These are phyloP conservation scores for Suhomyces choctaworum DNA, from an alignment of 1,139 yeast species.

Conservation along the genomic window DNA sequence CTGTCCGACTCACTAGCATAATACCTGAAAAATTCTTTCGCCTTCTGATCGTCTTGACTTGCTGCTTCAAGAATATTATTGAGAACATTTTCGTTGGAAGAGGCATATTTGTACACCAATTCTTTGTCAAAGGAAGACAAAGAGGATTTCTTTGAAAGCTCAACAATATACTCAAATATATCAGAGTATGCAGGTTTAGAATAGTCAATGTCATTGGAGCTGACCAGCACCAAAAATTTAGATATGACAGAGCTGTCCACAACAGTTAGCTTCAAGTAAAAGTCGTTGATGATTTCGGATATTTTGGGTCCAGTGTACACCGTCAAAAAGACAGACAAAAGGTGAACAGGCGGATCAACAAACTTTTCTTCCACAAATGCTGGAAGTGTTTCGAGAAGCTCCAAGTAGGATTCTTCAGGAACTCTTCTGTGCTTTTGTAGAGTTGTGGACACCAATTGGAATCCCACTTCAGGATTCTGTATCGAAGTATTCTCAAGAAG, in stretches of 20 bases:
- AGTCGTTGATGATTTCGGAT: conserved; percentile 30
- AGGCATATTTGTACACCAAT: conserved; percentile 29
- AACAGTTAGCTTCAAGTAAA: conserved; percentile 29
- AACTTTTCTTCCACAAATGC: conserved; percentile 30
- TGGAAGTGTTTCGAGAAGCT: conserved; percentile 22
- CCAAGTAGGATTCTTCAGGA: background rate
- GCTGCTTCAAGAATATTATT: conserved; percentile 12
- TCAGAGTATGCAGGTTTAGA: conserved; percentile 11
- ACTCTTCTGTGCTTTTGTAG: conserved; percentile 1
- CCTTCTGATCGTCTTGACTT: background rate
- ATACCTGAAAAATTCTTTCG: conserved; percentile 2
- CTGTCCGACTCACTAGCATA: background rate
- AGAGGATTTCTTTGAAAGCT: conserved; percentile 12
- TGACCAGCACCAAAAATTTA: conserved; percentile 9
- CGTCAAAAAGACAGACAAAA: conserved; percentile 19
- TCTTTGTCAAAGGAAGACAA: conserved; percentile 13
- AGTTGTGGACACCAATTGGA: conserved; percentile 14
- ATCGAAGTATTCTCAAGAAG: conserved; percentile 18
- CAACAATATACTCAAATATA: conserved; percentile 12
- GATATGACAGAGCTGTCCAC: conserved; percentile 9
- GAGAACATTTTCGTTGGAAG: conserved; percentile 15
- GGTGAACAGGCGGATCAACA: conserved; percentile 24
- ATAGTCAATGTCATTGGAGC: conserved; percentile 2
- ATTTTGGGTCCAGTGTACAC: conserved; percentile 5
- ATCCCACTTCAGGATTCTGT: conserved; percentile 17